Evolutionary conservation across 345 rosid species (phyloP), one percentile per base, ranked within the genome.

Genomic region (Adansonia digitata): DNA sequence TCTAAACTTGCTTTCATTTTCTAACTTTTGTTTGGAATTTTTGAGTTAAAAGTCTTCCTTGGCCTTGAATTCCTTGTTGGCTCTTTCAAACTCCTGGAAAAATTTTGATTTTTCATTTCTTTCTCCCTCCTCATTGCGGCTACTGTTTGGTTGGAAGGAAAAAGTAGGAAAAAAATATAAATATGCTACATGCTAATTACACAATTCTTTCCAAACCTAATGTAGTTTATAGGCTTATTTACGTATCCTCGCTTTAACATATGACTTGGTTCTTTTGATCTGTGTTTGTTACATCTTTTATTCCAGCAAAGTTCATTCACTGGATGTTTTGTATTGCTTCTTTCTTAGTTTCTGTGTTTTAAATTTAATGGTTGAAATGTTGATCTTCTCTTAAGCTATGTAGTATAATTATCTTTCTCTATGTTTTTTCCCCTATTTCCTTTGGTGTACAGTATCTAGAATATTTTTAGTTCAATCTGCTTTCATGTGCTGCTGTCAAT

Each of bases 131-230:
- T 1, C 48, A n/a, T 68, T 46, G 29, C 0, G 24, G 40, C n/a
- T 48, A 34, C 62, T 53, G 31, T 52, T 70, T 71, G 49, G 63
- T 69, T 46, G 74, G 10, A 15, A 27, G 72, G 14, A 34, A 52
- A n/a, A 71, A 35, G 6, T 20, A 10, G 63, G 35, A 35, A 22
- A 27, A 24, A 52, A 0, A 29, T 12, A 57, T 27, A 22, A 26
- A 17, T 29, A 10, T 69, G 34, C 9, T 61, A 29, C 7, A 69
- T 69, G 45, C 60, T 18, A 34, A 69, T 10, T 7, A n/a, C 37
- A 48, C n/a, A 29, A 4, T 31, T 49, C 26, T 29, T 51, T 48
- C 29, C 31, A 39, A 67, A 48, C 27, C 57, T 48, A 12, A 48
- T 18, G 59, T 34, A 18, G 45, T 69, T 40, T 51, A 49, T 69